Evolutionary conservation across 139 green algal genomes (phyloP).

Genomic region (Astrephomene gubernaculifera): DNA sequence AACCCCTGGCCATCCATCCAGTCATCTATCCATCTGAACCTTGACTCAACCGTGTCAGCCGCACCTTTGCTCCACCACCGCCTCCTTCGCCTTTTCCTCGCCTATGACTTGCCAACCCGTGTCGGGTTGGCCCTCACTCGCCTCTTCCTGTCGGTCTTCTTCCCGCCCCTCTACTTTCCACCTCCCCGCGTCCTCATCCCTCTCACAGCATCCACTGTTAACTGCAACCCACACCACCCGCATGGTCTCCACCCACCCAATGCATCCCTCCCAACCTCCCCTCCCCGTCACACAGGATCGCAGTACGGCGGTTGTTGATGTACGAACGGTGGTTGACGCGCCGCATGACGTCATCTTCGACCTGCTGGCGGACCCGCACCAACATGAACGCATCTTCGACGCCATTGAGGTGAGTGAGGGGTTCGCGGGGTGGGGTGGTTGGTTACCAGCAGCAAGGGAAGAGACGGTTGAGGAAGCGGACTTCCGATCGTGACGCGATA

Average conservation of each 20-base stretch:
- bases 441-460: too few relatives aligned
- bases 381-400: slow-evolving; percentile 55
- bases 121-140: too few relatives aligned
- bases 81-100: background rate
- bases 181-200: too few relatives aligned
- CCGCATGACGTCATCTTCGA: slow-evolving; percentile 50
- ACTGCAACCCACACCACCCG: too few relatives aligned
- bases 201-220: too few relatives aligned
- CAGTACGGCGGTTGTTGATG: background rate
- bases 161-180: too few relatives aligned
- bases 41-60: background rate
- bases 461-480: too few relatives aligned
- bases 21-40: background rate
- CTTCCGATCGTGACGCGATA: too few relatives aligned
- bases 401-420: slow-evolving; percentile 53
- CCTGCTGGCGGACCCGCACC: slow-evolving; percentile 52
- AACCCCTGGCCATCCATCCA: too few relatives aligned
- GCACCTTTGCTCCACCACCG: background rate
- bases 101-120: too few relatives aligned
- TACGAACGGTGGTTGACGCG: slow-evolving; percentile 4
- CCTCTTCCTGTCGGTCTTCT: too few relatives aligned
- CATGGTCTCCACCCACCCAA: too few relatives aligned
- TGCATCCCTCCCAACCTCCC: background rate
- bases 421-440: background rate
- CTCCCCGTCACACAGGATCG: background rate